Percentiles rank a stretch among this genome's conserved stretches.
phyloP scores from a whole-genome alignment of 495 filamentous ascomycete genomes.

The Symbiotaphrina buchneri region DNA sequence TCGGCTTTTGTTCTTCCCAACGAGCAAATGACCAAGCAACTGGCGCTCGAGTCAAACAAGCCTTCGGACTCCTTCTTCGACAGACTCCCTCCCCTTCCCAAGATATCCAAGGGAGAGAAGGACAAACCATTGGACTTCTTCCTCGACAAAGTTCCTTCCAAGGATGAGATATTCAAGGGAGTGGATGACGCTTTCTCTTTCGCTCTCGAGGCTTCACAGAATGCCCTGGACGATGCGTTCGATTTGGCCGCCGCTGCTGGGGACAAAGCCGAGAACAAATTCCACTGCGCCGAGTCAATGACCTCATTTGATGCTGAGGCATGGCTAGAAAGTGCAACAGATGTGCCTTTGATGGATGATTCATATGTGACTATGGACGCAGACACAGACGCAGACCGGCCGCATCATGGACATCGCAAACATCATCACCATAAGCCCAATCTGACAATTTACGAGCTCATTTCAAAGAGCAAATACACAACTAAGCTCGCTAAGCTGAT shows the following conservation, averaged over 20 bases:
- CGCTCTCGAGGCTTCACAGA: slow-evolving; percentile 14
- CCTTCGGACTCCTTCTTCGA: neutral
- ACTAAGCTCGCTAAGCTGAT: slow-evolving; percentile 52
- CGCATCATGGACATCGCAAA: slow-evolving; percentile 7
- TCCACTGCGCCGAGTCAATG: slow-evolving; percentile 7
- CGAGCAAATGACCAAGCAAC: slow-evolving; percentile 17
- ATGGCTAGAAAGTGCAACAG: slow-evolving; percentile 17
- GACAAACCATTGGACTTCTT: slow-evolving; percentile 11
- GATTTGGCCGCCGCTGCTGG: slow-evolving; percentile 12
- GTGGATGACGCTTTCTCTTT: slow-evolving; percentile 14
- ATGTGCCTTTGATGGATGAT: slow-evolving; percentile 1
- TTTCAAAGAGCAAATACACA: slow-evolving; percentile 49
- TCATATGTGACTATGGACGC: slow-evolving; percentile 4
- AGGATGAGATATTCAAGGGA: slow-evolving; percentile 13
- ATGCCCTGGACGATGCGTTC: slow-evolving; percentile 23
- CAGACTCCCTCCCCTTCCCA: neutral
- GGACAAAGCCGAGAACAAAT: slow-evolving; percentile 14
- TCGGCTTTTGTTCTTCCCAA: slow-evolving; percentile 38
- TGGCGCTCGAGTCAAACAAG: slow-evolving; percentile 4
- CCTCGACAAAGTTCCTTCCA: slow-evolving; percentile 15
- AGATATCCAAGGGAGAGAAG: slow-evolving; percentile 1
- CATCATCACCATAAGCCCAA: slow-evolving; percentile 21
- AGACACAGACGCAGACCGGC: slow-evolving; percentile 2
- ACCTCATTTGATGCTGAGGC: slow-evolving; percentile 17
- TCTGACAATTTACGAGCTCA: slow-evolving; percentile 54